Evolutionary conservation across 2,329 filamentous ascomycete species (phyloP).

Genomic region (Trichoderma sp.): DNA sequence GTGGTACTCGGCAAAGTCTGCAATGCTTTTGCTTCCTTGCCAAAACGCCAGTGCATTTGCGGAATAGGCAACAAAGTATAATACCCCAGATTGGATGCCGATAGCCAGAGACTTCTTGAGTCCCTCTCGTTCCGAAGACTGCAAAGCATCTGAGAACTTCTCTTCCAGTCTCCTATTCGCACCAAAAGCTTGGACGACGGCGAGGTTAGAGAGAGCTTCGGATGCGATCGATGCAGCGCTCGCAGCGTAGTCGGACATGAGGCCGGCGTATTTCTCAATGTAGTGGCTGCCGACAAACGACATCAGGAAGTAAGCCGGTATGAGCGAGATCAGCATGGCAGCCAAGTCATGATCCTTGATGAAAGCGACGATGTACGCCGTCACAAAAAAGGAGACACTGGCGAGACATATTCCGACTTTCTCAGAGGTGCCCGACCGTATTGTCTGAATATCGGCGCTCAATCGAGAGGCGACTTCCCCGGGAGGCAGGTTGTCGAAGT

Average conservation of each 20-base stretch:
- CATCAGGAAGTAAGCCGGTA: conserved; percentile 60
- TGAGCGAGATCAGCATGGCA: conserved; percentile 58
- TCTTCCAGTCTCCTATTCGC: conserved; percentile 55
- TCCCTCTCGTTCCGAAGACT: conserved; percentile 50
- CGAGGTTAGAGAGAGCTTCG: conserved; percentile 56
- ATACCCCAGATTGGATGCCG: conserved; percentile 61
- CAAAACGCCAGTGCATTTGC: conserved; percentile 68
- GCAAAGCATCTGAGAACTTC: conserved; percentile 49
- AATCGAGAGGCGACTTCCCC: conserved; percentile 61
- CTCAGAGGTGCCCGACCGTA: conserved; percentile 63
- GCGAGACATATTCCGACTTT: conserved; percentile 64
- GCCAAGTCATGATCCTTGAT: conserved; percentile 60
- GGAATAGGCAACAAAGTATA: conserved; percentile 67
- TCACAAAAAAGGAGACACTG: conserved; percentile 61
- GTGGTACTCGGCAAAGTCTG: conserved; percentile 35
- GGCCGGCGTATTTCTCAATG: conserved; percentile 49
- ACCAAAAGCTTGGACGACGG: conserved; percentile 59
- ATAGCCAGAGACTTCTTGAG: conserved; percentile 59
- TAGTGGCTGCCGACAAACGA: conserved; percentile 54
- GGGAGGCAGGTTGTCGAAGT: conserved; percentile 58
- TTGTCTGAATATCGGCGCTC: conserved; percentile 60
- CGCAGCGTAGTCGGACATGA: conserved; percentile 50
- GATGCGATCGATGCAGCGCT: conserved; percentile 58
- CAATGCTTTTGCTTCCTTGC: conserved; percentile 56
- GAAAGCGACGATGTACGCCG: conserved; percentile 63